Evolutionary conservation across 495 filamentous ascomycete species (phyloP), one percentile per base, ranked within the genome.

Genomic region (Hypoxylon fuscum): DNA sequence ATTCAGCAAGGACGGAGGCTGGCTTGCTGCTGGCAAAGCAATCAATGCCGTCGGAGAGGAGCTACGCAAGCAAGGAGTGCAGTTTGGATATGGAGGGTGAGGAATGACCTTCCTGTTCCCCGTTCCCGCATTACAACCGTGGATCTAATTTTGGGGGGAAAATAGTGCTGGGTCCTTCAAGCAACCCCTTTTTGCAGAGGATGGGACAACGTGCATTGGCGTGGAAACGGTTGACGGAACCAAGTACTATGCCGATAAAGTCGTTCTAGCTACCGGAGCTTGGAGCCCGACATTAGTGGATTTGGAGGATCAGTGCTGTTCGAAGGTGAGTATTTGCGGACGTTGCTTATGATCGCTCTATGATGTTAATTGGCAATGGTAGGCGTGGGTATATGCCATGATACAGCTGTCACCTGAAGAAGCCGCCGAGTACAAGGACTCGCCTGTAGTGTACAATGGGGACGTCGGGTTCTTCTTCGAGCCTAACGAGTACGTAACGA

Each of bases 381-480:
- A 81, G 53, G 78, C 76, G 6, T 85, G 81, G 82, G 76, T 81
- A 5, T 78, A 85, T 23, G 83, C 76, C 6, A 81, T 85, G 68
- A 76, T 85, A 3, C 78, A 80, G 54, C 71, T 85, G 5, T 80
- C 76, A 0, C 77, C 78, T 21, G 69, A 78, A 12, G 84, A 85
- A 72, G 78, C 77, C 0, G 76, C 75, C 7, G 61, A 68, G 10
- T 73, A 85, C 21, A 77, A 79, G 25, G 76, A 78, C 23, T 78
- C 83, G 15, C 83, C 83, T 1, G 78, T 83, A 0, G 80, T 77
- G 3, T 81, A 84, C 46, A 77, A 75, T 14, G 79, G 83, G 14
- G 82, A 84, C 59, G 57, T 85, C 25, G 83, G 81, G 0, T 85
- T 85, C 72, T 82, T 84, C 63, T 86, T 86, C 47, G 82, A 85